These are phyloP conservation scores for Olyra latifolia DNA, from an alignment of 176 grass and related monocot species.

Conservation along the genomic window DNA sequence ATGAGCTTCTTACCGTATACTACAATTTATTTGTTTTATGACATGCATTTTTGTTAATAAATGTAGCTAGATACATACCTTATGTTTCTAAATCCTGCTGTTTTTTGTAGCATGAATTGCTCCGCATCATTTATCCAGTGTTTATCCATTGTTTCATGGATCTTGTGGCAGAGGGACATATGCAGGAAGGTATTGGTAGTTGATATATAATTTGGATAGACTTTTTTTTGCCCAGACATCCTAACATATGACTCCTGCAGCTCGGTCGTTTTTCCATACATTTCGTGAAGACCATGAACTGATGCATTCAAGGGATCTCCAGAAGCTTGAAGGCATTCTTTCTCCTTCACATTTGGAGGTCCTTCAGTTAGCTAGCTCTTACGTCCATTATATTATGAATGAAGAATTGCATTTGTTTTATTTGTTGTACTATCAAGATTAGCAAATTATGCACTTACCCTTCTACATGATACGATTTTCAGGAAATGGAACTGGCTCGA, in stretches of 20 bases:
- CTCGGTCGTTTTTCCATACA: conserved; percentile 78
- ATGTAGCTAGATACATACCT: conserved; percentile 22
- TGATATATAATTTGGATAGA: conserved; percentile 10
- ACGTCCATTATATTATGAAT: conserved; percentile 8
- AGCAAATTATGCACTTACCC: conserved; percentile 5
- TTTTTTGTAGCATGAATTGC: conserved; percentile 80
- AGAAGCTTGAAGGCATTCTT: conserved; percentile 90
- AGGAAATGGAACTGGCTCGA: conserved; percentile 91
- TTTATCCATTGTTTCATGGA: conserved; percentile 99
- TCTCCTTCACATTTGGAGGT: conserved; percentile 98
- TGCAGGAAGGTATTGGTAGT: conserved; percentile 65
- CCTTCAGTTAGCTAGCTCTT: conserved; percentile 22
- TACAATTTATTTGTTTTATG: not conserved
- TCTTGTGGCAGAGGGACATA: conserved; percentile 83
- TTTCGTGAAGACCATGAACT: conserved; percentile 93
- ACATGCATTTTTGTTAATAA: conserved; percentile 17
- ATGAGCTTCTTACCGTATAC: not conserved
- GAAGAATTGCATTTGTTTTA: conserved; percentile 8
- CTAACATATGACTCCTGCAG: conserved; percentile 43
- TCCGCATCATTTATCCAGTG: conserved; percentile 79
- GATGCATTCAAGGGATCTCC: conserved; percentile 91
- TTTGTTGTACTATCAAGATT: conserved; percentile 11
- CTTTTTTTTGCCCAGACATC: conserved; percentile 11
- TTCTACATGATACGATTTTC: conserved; percentile 31
- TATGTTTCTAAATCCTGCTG: conserved; percentile 18